Base-by-base conservation (phyloP, 345 rosid species). In the Syzygium grande region DNA sequence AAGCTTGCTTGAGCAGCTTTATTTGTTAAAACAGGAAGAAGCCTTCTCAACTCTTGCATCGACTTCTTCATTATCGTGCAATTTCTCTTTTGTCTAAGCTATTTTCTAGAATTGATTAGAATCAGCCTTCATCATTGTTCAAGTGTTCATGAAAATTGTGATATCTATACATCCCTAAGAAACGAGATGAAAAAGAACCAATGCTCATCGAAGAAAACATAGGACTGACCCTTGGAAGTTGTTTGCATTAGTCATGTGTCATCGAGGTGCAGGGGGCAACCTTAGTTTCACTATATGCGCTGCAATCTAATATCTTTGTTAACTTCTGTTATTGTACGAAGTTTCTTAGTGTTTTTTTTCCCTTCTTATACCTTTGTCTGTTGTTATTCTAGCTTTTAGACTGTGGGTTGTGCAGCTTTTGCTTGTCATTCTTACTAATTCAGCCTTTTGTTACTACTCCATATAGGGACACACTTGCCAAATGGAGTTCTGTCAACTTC, bases 401-500 rank as follows among this genome's bases (percentile, higher is more conserved):
- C 59, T 52, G 46, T 52, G 52, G 30, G 41, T 46, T 43, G 49
- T 61, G 79, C 29, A 63, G 30, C 61, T 61, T 80, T 43, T 52
- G 78, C 51, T 23, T 46, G 78, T 53, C 79, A 55, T 80, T 83
- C n/a, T 30, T 27, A 5, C 56, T 87, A 41, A 59, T 59, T 58
- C 53, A 41, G 52, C 84, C 52, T 38, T 73, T 38, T 68, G 53
- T 53, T 51, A 54, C 89, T 91, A 87, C 34, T 52, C 61, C 46
- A 87, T 88, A 21, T 94, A 98, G 98, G 88, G 88, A 84, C 86
- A 15, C 83, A 78, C 65, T 86, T 94, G 78, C 89, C 92, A 59
- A 95, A 95, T 91, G 97, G 98, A 90, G 89, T 86, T n/a, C 86
- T 93, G 77, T 89, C 92, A 79, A 85, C 86, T 90, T 86, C 88